phyloP scores from a whole-genome alignment of 108 stramenopile species.

The Cylindrotheca closterium region DNA sequence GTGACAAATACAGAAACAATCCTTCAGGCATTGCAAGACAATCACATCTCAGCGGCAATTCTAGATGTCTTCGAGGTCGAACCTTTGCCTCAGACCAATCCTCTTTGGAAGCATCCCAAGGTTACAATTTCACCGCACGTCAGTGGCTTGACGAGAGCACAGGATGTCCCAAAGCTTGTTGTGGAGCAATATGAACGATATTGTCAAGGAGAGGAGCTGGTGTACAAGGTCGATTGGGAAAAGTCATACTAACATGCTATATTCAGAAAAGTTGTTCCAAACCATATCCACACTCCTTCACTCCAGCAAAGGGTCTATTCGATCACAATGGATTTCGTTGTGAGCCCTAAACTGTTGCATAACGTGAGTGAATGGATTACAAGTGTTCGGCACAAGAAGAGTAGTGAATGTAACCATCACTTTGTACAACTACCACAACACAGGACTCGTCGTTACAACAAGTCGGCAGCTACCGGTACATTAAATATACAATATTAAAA shows the following conservation, averaged over 20 bases:
- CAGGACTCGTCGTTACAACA: no score
- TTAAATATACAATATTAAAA: no score
- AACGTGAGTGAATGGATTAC: no score
- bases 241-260: conserved; percentile 49
- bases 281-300: no score
- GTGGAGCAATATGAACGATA: conserved; percentile 43
- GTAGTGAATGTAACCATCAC: no score
- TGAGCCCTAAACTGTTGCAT: no score
- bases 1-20: conserved; percentile 35
- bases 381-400: no score
- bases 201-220: conserved; percentile 34
- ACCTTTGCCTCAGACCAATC: conserved; percentile 39
- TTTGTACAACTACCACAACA: no score
- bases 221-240: conserved; percentile 44
- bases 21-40: conserved; percentile 32
- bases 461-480: no score
- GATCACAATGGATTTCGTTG: no score
- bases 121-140: conserved; percentile 51
- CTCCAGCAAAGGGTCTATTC: no score
- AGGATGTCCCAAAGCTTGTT: conserved; percentile 44
- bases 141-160: conserved; percentile 33
- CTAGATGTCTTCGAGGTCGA: conserved; percentile 51
- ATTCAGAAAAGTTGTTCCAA: no score
- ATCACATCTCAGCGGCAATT: conserved; percentile 48
- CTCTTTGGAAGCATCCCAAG: conserved; percentile 36